These are phyloP conservation scores for Apophysomyces trapeziformis DNA, from an alignment of 371 early-diverging fungal species.

Conservation along the genomic window DNA sequence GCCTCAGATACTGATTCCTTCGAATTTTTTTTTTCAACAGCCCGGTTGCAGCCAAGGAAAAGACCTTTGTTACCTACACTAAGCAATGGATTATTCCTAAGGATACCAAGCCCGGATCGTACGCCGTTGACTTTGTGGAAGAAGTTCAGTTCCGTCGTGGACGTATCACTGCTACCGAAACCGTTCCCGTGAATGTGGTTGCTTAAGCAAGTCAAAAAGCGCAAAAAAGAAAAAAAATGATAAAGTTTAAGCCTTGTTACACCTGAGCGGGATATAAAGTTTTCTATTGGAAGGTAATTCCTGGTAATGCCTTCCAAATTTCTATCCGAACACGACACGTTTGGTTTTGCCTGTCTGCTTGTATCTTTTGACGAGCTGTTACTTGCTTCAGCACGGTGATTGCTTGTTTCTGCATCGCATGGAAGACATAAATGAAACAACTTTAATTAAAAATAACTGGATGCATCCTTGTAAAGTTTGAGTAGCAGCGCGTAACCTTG, in stretches of 20 bases:
- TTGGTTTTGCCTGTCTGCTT: background rate
- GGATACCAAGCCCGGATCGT: constrained; percentile 57
- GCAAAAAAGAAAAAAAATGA: background rate
- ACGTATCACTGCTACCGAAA: constrained; percentile 39
- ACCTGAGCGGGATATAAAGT: background rate
- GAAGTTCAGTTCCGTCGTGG: constrained; percentile 42
- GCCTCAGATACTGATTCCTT: background rate
- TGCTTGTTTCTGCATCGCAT: no score
- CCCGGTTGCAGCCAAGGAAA: constrained; percentile 38
- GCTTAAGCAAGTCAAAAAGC: constrained; percentile 20
- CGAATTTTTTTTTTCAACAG: constrained; percentile 14
- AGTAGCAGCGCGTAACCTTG: no score
- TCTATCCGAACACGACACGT: background rate
- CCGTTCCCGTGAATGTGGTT: constrained; percentile 45
- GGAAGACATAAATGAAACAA: no score
- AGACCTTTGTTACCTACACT: constrained; percentile 43
- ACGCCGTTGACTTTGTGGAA: constrained; percentile 52
- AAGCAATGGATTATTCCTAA: constrained; percentile 57
- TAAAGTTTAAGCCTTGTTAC: background rate
- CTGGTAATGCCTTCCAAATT: background rate
- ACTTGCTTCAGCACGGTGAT: no score
- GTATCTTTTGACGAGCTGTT: no score
- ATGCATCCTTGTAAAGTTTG: no score
- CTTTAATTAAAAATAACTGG: no score
- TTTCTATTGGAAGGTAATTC: background rate